Evolutionary conservation across 768 basidiomycete genomes (phyloP), one percentile per base, ranked within the genome.

Genomic region (Xerocomus potaroensis): DNA sequence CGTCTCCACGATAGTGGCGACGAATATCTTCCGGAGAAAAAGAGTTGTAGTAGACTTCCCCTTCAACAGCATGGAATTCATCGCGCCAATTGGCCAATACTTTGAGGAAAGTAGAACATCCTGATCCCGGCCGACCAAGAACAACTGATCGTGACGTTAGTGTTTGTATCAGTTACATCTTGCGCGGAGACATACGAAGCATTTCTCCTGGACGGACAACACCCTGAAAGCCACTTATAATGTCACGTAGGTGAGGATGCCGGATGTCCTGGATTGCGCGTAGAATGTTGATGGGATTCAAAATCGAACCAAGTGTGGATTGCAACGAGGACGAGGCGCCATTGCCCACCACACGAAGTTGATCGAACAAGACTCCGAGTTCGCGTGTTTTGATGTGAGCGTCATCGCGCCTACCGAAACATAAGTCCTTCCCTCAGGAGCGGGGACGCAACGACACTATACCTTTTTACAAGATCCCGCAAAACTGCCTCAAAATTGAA

Each of bases 71-170:
- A 47, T 87, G 73, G 56, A 76, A 94, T 49, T 84, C 84, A 3
- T 71, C 69, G 1, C 82, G 78, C 52, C 83, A 80, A 60, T 93
- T 92, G 15, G 91, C 76, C 40, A 95, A 76, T 0, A 77, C 76
- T 64, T 91, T 91, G 44, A 96, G 77, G 41, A 96, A 73, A 0
- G 92, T 91, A 22, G 78, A 82, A 62, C 91, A 94, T 3, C 92
- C 91, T 0, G 88, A 81, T 12, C 87, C 87, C 1, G 91, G 91
- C 24, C 89, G 76, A 18, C 91, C 91, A 21, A 93, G 77, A 10
- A 92, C 91, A 15, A 94, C 86, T 87, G 56, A 6, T 47, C 16
- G 14, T 5, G 10, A 6, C 29, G 8, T 58, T 6, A 59, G 32
- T 22, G 12, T 19, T 9, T 7, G 19, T 1, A 15, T 16, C 16